Percentiles rank a stretch among this genome's conserved stretches.
Conservation (phyloP, 305 asterid genomes). For the Fraxinus floribunda region DNA sequence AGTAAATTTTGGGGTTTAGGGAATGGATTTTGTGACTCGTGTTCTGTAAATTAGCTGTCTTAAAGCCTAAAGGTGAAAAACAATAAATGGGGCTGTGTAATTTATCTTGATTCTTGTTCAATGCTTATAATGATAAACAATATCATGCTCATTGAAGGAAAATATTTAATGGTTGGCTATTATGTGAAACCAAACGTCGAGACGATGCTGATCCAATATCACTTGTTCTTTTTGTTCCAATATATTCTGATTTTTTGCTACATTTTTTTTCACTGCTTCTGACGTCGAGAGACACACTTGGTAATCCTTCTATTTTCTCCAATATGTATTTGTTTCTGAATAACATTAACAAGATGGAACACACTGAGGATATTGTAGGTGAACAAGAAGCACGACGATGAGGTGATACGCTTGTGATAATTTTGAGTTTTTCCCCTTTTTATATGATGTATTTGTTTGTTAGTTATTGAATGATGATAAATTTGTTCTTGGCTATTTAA, state of each 20-base stretch:
- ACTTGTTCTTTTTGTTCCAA: neutral
- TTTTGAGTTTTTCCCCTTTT: neutral
- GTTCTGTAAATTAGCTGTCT: neutral
- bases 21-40: neutral
- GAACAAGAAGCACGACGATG: neutral
- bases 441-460: neutral
- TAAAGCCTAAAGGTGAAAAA: neutral
- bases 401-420: neutral
- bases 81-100: neutral
- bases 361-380: slow-evolving; percentile 44
- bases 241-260: neutral
- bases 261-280: neutral
- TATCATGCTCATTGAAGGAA: neutral
- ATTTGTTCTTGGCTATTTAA: neutral
- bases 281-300: neutral
- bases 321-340: neutral
- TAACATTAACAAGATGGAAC: slow-evolving; percentile 55
- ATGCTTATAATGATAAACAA: neutral
- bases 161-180: neutral
- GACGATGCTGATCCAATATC: neutral
- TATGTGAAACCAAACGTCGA: neutral
- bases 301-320: neutral
- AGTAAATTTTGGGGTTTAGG: neutral
- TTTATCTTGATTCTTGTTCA: neutral
- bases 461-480: neutral